Conservation (phyloP, 805 yeast genomes). For the Scheffersomyces lignosus region DNA sequence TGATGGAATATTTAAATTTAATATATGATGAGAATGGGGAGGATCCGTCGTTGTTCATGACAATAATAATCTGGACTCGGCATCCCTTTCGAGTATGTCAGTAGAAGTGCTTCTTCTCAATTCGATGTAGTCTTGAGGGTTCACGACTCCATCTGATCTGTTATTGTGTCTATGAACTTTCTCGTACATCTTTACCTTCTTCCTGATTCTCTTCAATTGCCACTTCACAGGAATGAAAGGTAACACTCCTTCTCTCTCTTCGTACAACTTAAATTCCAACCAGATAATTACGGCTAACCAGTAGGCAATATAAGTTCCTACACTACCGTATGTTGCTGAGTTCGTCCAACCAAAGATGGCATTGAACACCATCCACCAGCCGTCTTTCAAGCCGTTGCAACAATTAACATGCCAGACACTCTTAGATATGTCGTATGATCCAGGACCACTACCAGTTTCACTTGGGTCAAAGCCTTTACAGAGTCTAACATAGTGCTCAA, state of each 20-base stretch:
- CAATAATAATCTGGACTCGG: neutral
- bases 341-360: constrained; percentile 49
- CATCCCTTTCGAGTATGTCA: neutral
- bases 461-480: constrained; percentile 44
- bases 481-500: constrained; percentile 35
- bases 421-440: constrained; percentile 40
- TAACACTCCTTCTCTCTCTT: constrained; percentile 38
- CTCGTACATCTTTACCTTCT: constrained; percentile 18
- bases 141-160: neutral
- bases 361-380: constrained; percentile 48
- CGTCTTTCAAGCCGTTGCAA: constrained; percentile 45
- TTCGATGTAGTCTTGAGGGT: neutral
- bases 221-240: constrained; percentile 41
- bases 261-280: constrained; percentile 31
- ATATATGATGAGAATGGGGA: no score
- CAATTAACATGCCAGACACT: constrained; percentile 50
- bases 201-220: constrained; percentile 38
- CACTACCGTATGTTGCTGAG: constrained; percentile 46
- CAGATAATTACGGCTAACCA: constrained; percentile 36
- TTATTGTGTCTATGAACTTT: neutral
- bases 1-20: no score
- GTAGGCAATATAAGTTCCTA: constrained; percentile 34
- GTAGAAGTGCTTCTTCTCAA: neutral
- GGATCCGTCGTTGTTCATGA: no score
- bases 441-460: constrained; percentile 48